Percentiles rank a stretch among this genome's conserved stretches.
Evolutionary conservation across 2,329 filamentous ascomycete species (phyloP).

Genomic region (Raffaelea arxii): DNA sequence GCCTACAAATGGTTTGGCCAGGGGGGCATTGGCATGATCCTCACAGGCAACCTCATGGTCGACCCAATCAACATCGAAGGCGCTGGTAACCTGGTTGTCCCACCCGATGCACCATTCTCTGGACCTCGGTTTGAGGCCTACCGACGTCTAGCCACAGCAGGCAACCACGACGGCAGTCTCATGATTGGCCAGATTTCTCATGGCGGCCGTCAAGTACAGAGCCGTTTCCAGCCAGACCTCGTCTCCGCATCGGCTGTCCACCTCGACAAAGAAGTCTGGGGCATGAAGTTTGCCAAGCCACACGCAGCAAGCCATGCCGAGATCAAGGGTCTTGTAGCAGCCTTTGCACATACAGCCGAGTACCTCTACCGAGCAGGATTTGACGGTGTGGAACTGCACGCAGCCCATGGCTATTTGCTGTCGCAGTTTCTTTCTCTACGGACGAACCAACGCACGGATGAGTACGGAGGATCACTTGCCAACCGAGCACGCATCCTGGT

Average conservation of each 20-base stretch:
- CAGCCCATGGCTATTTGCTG: conserved; percentile 38
- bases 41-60: conserved; percentile 33
- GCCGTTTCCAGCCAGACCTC: conserved; percentile 22
- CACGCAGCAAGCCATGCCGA: conserved; percentile 42
- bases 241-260: conserved; percentile 27
- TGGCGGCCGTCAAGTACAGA: conserved; percentile 44
- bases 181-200: conserved; percentile 54
- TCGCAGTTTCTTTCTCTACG: conserved; percentile 40
- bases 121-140: conserved; percentile 54
- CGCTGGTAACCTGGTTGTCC: conserved; percentile 49
- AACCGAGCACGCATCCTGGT: conserved; percentile 35
- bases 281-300: conserved; percentile 33
- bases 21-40: conserved; percentile 25
- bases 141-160: conserved; percentile 40
- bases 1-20: conserved; percentile 51
- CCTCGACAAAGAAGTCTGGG: conserved; percentile 14
- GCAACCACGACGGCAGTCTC: conserved; percentile 49
- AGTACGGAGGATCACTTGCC: conserved; percentile 33
- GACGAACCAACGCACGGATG: conserved; percentile 41
- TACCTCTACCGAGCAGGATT: conserved; percentile 54
- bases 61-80: conserved; percentile 49
- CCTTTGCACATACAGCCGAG: conserved; percentile 52
- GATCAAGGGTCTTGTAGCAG: conserved; percentile 46
- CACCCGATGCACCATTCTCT: conserved; percentile 35
- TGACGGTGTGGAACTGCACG: conserved; percentile 41